These are phyloP conservation scores for Fragilaria crotonensis DNA, from an alignment of 108 stramenopile genomes.

Conservation along the genomic window DNA sequence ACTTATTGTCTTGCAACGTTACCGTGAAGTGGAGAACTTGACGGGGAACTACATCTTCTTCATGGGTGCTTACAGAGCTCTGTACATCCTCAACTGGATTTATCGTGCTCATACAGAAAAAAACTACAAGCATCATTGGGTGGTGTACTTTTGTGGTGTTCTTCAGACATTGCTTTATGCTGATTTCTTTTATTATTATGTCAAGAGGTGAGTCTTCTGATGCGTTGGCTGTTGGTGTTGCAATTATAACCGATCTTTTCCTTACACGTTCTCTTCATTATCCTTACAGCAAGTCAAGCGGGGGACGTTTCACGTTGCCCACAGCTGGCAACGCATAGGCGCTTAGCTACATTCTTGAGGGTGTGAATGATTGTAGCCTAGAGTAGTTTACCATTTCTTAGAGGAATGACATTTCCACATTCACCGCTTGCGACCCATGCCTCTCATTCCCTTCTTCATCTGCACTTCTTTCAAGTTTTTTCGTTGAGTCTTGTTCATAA, in stretches of 20 bases:
- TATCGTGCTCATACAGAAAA: conserved; percentile 85
- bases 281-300: conserved; percentile 47
- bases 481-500: conserved; percentile 55
- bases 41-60: conserved; percentile 97
- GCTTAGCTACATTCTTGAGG: background rate
- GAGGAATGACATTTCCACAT: no score
- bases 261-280: background rate
- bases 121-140: conserved; percentile 88
- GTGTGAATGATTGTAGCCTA: no score
- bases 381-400: no score
- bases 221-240: no score
- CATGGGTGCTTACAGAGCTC: conserved; percentile 93
- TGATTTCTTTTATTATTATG: conserved; percentile 99
- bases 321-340: conserved; percentile 25
- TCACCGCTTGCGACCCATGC: conserved; percentile 17
- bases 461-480: conserved; percentile 33
- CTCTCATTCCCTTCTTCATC: conserved; percentile 22
- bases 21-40: conserved; percentile 95
- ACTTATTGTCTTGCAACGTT: conserved; percentile 94
- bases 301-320: conserved; percentile 77
- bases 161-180: conserved; percentile 96
- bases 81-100: conserved; percentile 99
- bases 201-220: conserved; percentile 37
- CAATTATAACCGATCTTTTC: no score
- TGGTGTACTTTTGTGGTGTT: conserved; percentile 90